These are phyloP conservation scores for Trichothecium roseum DNA, from an alignment of 2,329 filamentous ascomycete species.

Conservation along the genomic window DNA sequence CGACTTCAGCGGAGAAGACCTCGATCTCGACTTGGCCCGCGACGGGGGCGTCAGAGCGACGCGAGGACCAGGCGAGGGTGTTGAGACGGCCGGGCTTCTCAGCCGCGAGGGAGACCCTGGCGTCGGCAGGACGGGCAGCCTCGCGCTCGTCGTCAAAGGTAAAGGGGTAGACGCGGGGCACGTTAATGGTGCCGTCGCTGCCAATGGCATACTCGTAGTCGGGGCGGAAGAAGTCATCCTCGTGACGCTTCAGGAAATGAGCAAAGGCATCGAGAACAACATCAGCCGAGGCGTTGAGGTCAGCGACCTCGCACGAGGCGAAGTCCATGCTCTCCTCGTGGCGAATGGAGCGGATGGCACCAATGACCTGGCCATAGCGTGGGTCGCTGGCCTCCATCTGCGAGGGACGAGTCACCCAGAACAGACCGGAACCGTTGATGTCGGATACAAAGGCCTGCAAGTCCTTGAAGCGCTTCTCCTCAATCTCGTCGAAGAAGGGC, in stretches of 20 bases:
- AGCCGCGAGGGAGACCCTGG: no score
- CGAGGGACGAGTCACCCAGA: background rate
- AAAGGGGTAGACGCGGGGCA: conserved; percentile 1
- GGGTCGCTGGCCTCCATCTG: conserved; percentile 1
- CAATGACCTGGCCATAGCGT: background rate
- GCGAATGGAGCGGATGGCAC: conserved; percentile 1
- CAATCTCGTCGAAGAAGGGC: conserved; percentile 4
- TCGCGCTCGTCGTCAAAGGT: no score
- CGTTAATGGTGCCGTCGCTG: background rate
- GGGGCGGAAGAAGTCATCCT: background rate
- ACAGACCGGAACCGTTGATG: background rate
- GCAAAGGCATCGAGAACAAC: background rate
- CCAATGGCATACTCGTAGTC: conserved; percentile 3
- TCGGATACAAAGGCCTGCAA: background rate
- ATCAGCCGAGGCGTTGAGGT: background rate
- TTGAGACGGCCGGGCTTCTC: no score
- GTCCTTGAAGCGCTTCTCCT: background rate
- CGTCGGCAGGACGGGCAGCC: no score
- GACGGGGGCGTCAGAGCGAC: no score
- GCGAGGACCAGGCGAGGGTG: no score
- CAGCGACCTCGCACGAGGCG: background rate
- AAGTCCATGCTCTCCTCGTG: background rate
- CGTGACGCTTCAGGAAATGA: background rate
- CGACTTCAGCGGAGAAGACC: no score
- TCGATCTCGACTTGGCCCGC: no score